phyloP scores from a whole-genome alignment of 1,284 basidiomycete genomes.

The Tilletia setariae region DNA sequence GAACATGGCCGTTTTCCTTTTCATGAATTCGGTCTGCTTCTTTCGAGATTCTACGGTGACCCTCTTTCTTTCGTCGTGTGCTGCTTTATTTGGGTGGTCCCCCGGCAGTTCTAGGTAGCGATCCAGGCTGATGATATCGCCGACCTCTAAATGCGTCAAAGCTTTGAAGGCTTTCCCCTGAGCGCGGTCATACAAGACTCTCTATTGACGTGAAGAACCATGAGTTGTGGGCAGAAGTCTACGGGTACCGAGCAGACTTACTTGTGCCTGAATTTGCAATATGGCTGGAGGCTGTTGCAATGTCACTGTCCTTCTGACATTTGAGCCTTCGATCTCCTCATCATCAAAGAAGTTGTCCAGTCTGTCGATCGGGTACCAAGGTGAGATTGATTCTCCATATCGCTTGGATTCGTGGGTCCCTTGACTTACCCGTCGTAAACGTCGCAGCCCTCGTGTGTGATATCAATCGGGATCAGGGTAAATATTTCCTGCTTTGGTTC shows the following conservation, averaged over 20 bases:
- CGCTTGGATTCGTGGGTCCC: conserved; percentile 79
- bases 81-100: conserved; percentile 64
- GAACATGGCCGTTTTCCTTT: conserved; percentile 1
- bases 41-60: background rate
- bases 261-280: conserved; percentile 73
- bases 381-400: conserved; percentile 50
- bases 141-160: conserved; percentile 89
- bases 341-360: conserved; percentile 88
- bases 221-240: background rate
- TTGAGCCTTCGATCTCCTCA: conserved; percentile 68
- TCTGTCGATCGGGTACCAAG: conserved; percentile 65
- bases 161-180: conserved; percentile 87
- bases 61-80: conserved; percentile 16
- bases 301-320: conserved; percentile 77
- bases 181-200: conserved; percentile 93
- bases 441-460: conserved; percentile 86
- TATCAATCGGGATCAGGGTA: conserved; percentile 60
- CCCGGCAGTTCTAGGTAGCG: conserved; percentile 66
- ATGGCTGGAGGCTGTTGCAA: conserved; percentile 82
- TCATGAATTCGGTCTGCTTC: background rate
- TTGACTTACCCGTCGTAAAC: conserved; percentile 94
- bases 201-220: conserved; percentile 57
- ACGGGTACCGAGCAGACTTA: background rate
- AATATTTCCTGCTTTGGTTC: conserved; percentile 12
- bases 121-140: conserved; percentile 81